Evolutionary conservation across 176 grass and related monocot genomes (phyloP), one percentile per base, ranked within the genome.

Genomic region (Ensete glaucum): DNA sequence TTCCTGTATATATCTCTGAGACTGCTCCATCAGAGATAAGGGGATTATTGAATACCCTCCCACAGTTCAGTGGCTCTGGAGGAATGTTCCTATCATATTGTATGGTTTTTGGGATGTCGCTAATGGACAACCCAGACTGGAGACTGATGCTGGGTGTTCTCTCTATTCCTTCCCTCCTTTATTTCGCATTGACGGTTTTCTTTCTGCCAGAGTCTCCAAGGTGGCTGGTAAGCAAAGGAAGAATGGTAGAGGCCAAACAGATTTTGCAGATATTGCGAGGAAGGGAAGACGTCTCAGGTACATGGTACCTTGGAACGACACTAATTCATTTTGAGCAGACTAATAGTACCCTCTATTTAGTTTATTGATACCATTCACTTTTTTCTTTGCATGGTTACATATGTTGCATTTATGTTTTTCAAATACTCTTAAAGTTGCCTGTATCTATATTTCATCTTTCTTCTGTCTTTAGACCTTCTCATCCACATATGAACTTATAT

Each of bases 21-120:
- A 96, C 90, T 19, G 90, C 93, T 9, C 93, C 93, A 9, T 75
- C 93, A 0, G 93, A 96, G 19, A 96, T 90, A 56, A 82, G 93
- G 64, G 93, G 93, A 16, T 71, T 92, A 71, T 67, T 96, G 16
- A 96, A 96, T 78, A 96, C 93, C 1, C 78, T 96, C 6, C 93
- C 93, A 0, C 93, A 96, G 56, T 96, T 96, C 73, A 96, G 81
- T 9, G 93, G 93, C 1, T 96, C 93, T 3, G 87, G 64, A 85
- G 93, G 93, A 76, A 96, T 96, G 93, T 96, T 92, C 70, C 67
- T 96, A 52, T 96, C 93, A 19, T 96, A 96, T 23, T 96, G 93
- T 80, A 90, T 97, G 90, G 93, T 93, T n/a, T 97, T 97, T 85
- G 75, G 74, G 1, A 89, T 97, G 87, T 97, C 93, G 27, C 74